These are phyloP conservation scores for Podospora conica DNA, from an alignment of 495 filamentous ascomycete genomes.

Conservation along the genomic window DNA sequence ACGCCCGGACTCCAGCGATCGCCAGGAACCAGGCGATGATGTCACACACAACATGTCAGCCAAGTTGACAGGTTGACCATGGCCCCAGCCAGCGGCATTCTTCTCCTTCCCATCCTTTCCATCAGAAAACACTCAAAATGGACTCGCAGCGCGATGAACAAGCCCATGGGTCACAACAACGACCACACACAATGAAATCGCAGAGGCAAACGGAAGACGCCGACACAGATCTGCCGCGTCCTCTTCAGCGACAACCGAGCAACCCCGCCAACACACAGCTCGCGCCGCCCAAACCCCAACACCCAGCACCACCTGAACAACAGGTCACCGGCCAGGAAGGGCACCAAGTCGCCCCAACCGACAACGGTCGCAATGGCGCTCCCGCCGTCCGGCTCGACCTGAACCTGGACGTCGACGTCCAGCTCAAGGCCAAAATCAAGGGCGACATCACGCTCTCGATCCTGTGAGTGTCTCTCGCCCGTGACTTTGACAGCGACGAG, in stretches of 20 bases:
- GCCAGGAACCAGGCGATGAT: not conserved
- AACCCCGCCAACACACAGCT: not conserved
- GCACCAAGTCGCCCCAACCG: not conserved
- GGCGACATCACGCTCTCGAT: slow-evolving; percentile 23
- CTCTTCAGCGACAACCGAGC: not conserved
- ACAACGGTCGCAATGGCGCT: slow-evolving; percentile 14
- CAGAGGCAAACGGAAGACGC: not conserved
- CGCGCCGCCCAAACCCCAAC: not conserved
- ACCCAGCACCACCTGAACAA: not conserved
- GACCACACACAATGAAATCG: not conserved
- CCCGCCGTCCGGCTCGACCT: slow-evolving; percentile 26
- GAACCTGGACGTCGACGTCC: slow-evolving; percentile 26
- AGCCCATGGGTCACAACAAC: not conserved
- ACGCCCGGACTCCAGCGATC: too few species aligned
- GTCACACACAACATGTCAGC: not conserved
- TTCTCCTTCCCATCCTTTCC: not conserved
- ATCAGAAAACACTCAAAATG: not conserved
- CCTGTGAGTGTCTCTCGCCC: slow-evolving; percentile 11
- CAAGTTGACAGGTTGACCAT: not conserved
- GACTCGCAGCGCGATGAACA: not conserved
- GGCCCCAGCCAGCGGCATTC: not conserved
- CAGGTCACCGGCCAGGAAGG: not conserved
- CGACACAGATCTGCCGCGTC: not conserved
- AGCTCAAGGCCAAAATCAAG: slow-evolving; percentile 26
- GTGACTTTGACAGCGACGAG: not conserved